phyloP scores from a whole-genome alignment of 768 basidiomycete species.

The Amanita pseudoporphyria region DNA sequence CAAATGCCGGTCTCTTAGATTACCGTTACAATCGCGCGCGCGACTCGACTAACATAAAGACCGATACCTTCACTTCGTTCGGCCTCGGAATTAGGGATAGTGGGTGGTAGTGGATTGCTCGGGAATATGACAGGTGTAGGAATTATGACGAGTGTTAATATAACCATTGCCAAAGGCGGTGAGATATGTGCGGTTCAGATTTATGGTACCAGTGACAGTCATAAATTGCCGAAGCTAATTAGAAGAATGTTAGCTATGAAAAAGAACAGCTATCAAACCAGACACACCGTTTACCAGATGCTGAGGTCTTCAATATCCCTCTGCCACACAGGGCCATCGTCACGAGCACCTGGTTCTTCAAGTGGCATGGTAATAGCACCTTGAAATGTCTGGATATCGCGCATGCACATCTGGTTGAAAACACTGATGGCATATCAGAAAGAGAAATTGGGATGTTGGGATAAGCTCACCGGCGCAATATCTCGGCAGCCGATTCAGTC shows the following conservation, averaged over 20 bases:
- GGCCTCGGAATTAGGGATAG: too few species aligned
- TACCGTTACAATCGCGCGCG: too few species aligned
- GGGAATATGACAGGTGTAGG: not conserved
- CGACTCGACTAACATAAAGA: too few species aligned
- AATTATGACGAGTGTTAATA: not conserved
- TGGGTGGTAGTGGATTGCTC: not conserved
- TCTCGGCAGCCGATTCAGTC: not conserved
- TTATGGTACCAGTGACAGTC: not conserved
- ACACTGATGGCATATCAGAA: not conserved
- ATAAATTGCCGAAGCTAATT: not conserved
- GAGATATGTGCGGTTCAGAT: not conserved
- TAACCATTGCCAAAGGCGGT: not conserved
- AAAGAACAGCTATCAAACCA: not conserved
- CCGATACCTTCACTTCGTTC: too few species aligned
- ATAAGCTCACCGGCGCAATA: not conserved
- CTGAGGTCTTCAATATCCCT: not conserved
- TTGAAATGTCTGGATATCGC: not conserved
- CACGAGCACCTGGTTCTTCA: not conserved
- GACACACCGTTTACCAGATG: not conserved
- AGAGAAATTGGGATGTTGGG: not conserved
- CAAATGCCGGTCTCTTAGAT: too few species aligned
- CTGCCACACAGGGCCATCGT: not conserved
- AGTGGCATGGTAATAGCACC: not conserved
- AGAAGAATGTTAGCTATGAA: not conserved
- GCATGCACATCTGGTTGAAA: conserved; percentile 1